A percentile compares a stretch with the other conserved stretches of the same genome.
These are phyloP conservation scores for Ogataea populi-albae DNA, from an alignment of 805 yeast species.

Conservation along the genomic window DNA sequence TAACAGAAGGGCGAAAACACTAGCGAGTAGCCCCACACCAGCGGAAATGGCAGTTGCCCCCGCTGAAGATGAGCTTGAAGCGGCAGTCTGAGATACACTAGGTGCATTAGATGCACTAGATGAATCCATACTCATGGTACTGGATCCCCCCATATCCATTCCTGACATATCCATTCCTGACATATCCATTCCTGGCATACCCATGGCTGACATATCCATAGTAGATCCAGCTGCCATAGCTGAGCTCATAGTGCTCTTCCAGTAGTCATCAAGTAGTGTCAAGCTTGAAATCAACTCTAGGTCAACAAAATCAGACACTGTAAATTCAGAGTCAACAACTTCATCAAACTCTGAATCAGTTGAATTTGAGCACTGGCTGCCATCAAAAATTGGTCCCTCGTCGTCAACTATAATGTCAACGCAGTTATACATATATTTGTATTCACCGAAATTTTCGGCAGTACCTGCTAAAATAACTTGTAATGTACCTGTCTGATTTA, in stretches of 20 bases:
- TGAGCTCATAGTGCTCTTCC: slow-evolving; percentile 6
- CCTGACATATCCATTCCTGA: slow-evolving; percentile 22
- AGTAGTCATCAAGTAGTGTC: slow-evolving; percentile 11
- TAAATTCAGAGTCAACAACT: slow-evolving; percentile 6
- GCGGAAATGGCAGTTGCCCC: slow-evolving; percentile 3
- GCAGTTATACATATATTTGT: slow-evolving; percentile 30
- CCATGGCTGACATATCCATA: slow-evolving; percentile 10
- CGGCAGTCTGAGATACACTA: background rate
- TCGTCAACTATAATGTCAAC: slow-evolving; percentile 27
- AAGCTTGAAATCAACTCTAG: slow-evolving; percentile 7
- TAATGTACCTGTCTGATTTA: slow-evolving; percentile 27
- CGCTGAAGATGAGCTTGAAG: slow-evolving; percentile 3
- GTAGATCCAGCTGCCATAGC: slow-evolving; percentile 5
- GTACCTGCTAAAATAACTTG: slow-evolving; percentile 27
- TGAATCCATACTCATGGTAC: no score
- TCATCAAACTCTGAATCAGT: slow-evolving; percentile 12
- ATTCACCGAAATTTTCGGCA: slow-evolving; percentile 16
- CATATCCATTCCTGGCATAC: slow-evolving; percentile 8
- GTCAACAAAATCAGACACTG: slow-evolving; percentile 1
- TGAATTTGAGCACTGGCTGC: slow-evolving; percentile 28
- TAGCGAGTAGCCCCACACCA: background rate
- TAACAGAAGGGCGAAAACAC: slow-evolving; percentile 1
- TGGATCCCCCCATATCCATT: slow-evolving; percentile 9
- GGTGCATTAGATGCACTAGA: background rate
- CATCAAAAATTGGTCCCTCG: slow-evolving; percentile 26